Percentiles rank a stretch among this genome's conserved stretches.
Conservation (phyloP, 2,329 filamentous ascomycete genomes). For the Bisporella sp. region DNA sequence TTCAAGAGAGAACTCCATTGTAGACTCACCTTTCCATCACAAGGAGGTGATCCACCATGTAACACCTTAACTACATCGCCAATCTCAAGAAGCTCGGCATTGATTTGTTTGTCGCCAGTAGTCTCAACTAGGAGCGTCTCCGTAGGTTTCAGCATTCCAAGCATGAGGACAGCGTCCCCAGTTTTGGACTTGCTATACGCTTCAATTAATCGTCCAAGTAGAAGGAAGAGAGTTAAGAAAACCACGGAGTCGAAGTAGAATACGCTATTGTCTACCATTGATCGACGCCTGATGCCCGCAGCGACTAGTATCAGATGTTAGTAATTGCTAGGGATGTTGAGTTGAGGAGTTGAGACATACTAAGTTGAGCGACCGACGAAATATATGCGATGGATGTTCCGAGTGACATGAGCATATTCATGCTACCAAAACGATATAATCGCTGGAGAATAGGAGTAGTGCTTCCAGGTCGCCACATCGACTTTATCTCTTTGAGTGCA, state of each 20-base stretch:
- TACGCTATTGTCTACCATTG: conserved; percentile 37
- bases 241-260: conserved; percentile 92
- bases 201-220: conserved; percentile 69
- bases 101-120: conserved; percentile 10
- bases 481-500: conserved; percentile 69
- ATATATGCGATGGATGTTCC: conserved; percentile 85
- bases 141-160: conserved; percentile 70
- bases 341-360: too few species aligned
- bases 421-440: conserved; percentile 91
- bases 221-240: conserved; percentile 82
- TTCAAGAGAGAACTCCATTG: too few species aligned
- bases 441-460: conserved; percentile 64
- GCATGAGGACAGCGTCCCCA: conserved; percentile 74
- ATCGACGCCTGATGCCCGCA: conserved; percentile 39
- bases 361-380: conserved; percentile 72
- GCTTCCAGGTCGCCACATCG: conserved; percentile 72
- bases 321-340: too few species aligned
- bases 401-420: conserved; percentile 89
- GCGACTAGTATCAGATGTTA: conserved; percentile 33
- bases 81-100: conserved; percentile 57
- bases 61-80: conserved; percentile 69
- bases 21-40: conserved; percentile 53
- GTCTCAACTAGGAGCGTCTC: conserved; percentile 61
- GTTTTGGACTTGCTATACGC: conserved; percentile 88
- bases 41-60: conserved; percentile 76